Evolutionary conservation across 139 green algal genomes (phyloP).

Genomic region (Yamagishiella unicocca): DNA sequence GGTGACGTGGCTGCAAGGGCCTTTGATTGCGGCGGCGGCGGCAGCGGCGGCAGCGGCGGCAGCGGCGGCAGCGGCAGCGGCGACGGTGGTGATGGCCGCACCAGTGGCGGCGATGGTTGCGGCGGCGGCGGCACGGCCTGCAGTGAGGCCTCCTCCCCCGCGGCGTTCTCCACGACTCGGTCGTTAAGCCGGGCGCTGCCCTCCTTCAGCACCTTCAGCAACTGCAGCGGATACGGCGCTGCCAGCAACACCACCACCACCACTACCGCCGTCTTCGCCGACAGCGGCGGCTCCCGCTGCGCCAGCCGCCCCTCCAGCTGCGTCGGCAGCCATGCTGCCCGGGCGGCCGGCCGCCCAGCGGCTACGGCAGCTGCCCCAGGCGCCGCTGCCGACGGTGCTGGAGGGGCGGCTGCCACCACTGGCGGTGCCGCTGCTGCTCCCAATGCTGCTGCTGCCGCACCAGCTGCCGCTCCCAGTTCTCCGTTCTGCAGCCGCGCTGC

Average conservation of each 20-base stretch:
- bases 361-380: too few relatives aligned
- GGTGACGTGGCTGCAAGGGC: too few relatives aligned
- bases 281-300: background rate
- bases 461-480: too few relatives aligned
- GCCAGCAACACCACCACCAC: background rate
- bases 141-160: background rate
- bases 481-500: too few relatives aligned
- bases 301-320: constrained; percentile 1
- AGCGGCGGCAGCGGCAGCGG: background rate
- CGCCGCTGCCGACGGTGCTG: too few relatives aligned
- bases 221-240: background rate
- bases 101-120: background rate
- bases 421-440: too few relatives aligned
- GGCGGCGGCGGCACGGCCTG: background rate
- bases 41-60: background rate
- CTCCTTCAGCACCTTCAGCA: constrained; percentile 15
- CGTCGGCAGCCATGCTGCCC: background rate
- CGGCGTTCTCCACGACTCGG: background rate
- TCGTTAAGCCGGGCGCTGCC: constrained; percentile 8
- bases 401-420: too few relatives aligned
- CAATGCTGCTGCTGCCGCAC: too few relatives aligned
- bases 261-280: background rate
- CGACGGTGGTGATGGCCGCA: too few relatives aligned
- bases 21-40: background rate
- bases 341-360: too few relatives aligned